Evolutionary conservation across 176 grass and related monocot genomes (phyloP), one percentile per base, ranked within the genome.

Genomic region (Pontederia crassipes): DNA sequence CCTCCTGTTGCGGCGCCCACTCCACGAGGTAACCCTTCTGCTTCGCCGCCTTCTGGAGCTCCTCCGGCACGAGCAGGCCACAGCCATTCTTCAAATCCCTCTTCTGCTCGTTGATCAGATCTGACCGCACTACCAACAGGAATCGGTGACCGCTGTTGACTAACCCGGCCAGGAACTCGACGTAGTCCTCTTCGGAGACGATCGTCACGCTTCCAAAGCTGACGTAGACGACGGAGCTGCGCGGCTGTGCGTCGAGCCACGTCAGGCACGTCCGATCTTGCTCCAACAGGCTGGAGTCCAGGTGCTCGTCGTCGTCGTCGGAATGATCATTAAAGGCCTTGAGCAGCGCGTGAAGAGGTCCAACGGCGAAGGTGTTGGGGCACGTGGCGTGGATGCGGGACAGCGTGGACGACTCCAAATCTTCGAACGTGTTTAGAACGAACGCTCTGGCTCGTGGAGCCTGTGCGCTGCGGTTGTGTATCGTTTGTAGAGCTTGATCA

Each of bases 1-100:
- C 89, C 24, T 82, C 81, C 2, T 68, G 70, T 70, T 88, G 89
- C 28, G 84, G 84, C 10, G 65, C 78, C 89, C 81, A 94, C 54
- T 35, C 61, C 40, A 94, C 75, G 20, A 84, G 49, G 28, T 48
- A 62, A 7, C 69, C 79, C 14, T 55, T 61, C 2, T 15, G 48
- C 10, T 15, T 20, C 62, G 48, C 28, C 17, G 46, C 17, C 11
- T 28, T 26, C 17, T 28, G 10, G 47, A 65, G 5, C 46, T 65
- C 47, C 52, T 28, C 12, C 48, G 32, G 49, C 9, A 71, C 74
- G 0, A 9, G 48, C 16, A 74, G 10, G 26, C 13, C 57, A n/a
- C 17, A n/a, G 45, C 40, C 56, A 4, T 55, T 64, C 15, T 59
- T 54, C 40, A 51, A 28, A 35, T 2, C 28, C 77, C 52, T 20